Conservation (phyloP, 1,139 yeast genomes). For the Lodderomyces beijingensis region DNA sequence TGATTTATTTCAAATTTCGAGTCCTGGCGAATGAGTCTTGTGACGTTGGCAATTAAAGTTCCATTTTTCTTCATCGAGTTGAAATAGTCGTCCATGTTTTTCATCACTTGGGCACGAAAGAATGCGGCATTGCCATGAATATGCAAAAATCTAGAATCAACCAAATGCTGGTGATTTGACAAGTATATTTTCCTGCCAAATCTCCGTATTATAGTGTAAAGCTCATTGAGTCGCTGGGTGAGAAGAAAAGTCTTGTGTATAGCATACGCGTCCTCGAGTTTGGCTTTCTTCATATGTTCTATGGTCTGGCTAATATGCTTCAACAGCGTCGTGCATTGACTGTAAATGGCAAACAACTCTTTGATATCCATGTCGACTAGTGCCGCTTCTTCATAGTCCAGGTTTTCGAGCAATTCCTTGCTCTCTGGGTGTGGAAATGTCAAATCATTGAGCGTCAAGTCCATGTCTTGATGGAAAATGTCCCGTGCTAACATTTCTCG, state of each 20-base stretch:
- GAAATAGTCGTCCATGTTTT: constrained; percentile 40
- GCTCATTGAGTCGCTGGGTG: constrained; percentile 43
- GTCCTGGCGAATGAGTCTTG: constrained; percentile 46
- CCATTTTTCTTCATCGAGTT: constrained; percentile 49
- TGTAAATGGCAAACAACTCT: constrained; percentile 24
- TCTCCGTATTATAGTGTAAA: constrained; percentile 40
- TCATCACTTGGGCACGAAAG: constrained; percentile 28
- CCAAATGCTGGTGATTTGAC: constrained; percentile 38
- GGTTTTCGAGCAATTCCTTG: constrained; percentile 12
- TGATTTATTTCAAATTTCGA: constrained; percentile 32
- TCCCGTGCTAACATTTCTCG: constrained; percentile 6
- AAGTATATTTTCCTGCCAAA: constrained; percentile 42
- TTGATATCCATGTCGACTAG: constrained; percentile 43
- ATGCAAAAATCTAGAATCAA: constrained; percentile 33
- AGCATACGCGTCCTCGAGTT: constrained; percentile 25
- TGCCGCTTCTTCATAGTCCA: constrained; percentile 25
- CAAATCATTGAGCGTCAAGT: constrained; percentile 16
- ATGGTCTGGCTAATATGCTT: constrained; percentile 24
- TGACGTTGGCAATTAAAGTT: constrained; percentile 45
- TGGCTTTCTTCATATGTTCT: constrained; percentile 19
- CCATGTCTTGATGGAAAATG: constrained; percentile 11
- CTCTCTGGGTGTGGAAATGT: constrained; percentile 14
- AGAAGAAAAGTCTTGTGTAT: constrained; percentile 47
- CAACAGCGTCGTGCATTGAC: constrained; percentile 20
- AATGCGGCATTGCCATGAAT: constrained; percentile 23